These are phyloP conservation scores for Mucor lusitanicus DNA, from an alignment of 371 early-diverging fungal species.

Conservation along the genomic window DNA sequence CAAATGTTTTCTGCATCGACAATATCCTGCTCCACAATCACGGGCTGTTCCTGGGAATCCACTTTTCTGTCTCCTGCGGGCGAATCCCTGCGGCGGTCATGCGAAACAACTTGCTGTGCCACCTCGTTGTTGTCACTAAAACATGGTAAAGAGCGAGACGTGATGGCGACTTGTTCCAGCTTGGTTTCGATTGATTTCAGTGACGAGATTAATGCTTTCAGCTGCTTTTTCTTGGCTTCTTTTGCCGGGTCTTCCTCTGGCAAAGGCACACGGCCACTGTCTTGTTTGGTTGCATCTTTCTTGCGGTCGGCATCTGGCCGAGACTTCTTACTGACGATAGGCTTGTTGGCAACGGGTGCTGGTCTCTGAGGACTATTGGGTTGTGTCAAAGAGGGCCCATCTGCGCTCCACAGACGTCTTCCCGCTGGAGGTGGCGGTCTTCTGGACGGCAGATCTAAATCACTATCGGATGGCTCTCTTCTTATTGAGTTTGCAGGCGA, in stretches of 20 bases:
- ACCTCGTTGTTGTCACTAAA: constrained; percentile 4
- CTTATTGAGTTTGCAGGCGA: neutral
- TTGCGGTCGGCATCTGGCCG: neutral
- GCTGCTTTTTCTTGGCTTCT: constrained; percentile 18
- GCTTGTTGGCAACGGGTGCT: neutral
- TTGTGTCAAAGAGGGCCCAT: neutral
- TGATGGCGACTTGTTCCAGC: constrained; percentile 12
- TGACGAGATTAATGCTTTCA: constrained; percentile 25
- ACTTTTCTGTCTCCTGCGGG: neutral
- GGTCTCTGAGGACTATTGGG: constrained; percentile 12
- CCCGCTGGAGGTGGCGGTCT: neutral
- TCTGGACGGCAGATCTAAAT: neutral
- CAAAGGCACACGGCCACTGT: neutral
- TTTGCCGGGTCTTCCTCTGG: constrained; percentile 8
- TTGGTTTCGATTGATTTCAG: constrained; percentile 34
- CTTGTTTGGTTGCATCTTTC: neutral
- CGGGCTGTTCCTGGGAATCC: neutral
- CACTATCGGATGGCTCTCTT: neutral
- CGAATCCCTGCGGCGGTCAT: neutral
- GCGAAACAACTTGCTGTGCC: neutral
- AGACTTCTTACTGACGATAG: neutral
- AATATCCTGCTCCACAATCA: constrained; percentile 23
- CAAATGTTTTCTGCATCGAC: constrained; percentile 24
- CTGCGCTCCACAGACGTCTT: constrained; percentile 14
- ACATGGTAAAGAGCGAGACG: constrained; percentile 10